These are phyloP conservation scores for Aphanomyces stellatus DNA, from an alignment of 352 stramenopile genomes.

Conservation along the genomic window DNA sequence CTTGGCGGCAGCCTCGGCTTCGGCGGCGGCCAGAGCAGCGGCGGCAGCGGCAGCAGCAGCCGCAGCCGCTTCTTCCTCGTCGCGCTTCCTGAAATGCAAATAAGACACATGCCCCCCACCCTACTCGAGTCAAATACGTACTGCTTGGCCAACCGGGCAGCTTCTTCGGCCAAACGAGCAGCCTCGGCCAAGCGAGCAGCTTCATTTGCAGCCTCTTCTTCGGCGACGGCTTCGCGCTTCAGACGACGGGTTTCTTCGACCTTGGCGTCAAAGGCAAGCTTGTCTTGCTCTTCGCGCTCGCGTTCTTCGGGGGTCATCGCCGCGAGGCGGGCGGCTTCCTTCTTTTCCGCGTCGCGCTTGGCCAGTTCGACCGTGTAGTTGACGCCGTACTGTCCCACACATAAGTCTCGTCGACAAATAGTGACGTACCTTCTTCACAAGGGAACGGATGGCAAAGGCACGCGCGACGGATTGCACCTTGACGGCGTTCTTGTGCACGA, in stretches of 20 bases:
- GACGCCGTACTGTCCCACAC: constrained; percentile 35
- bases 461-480: constrained; percentile 77
- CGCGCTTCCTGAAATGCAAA: too few species aligned
- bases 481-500: constrained; percentile 82
- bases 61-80: constrained; percentile 23
- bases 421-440: constrained; percentile 40
- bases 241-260: constrained; percentile 73
- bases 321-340: constrained; percentile 49
- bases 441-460: constrained; percentile 62
- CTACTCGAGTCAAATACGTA: too few species aligned
- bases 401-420: neutral
- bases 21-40: constrained; percentile 26
- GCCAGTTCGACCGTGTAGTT: constrained; percentile 76
- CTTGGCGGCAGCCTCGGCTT: constrained; percentile 22
- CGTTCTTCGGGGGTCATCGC: constrained; percentile 58
- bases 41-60: constrained; percentile 27
- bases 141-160: neutral
- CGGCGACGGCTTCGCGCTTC: constrained; percentile 27
- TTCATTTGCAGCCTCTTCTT: constrained; percentile 11
- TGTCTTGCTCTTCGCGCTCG: constrained; percentile 32
- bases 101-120: too few species aligned
- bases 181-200: neutral
- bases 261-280: constrained; percentile 63
- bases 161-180: constrained; percentile 31
- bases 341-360: constrained; percentile 50